Percentiles rank a stretch among this genome's conserved stretches.
These are phyloP conservation scores for Epichloe sp. DNA, from an alignment of 2,329 filamentous ascomycete species.

Conservation along the genomic window DNA sequence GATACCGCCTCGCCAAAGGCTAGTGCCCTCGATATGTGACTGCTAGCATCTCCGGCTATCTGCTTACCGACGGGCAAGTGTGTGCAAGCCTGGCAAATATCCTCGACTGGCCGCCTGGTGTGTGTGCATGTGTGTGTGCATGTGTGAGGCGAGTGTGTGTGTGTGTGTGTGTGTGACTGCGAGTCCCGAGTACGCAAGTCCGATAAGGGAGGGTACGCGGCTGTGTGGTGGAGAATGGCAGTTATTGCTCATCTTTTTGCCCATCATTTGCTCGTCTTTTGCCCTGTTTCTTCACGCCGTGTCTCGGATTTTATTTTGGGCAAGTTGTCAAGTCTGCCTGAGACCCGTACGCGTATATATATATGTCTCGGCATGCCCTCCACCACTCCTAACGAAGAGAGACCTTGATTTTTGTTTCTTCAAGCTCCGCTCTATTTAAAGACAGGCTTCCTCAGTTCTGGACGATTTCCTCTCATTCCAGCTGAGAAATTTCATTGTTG, in stretches of 20 bases:
- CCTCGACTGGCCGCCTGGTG: background rate
- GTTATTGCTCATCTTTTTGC: too few relatives aligned
- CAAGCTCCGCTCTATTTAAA: background rate
- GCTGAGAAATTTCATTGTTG: conserved; percentile 3
- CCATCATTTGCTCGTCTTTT: background rate
- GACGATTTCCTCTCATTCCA: background rate
- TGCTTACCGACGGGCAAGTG: too few relatives aligned
- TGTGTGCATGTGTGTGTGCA: background rate
- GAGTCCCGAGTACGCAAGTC: background rate
- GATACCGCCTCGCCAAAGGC: conserved; percentile 2
- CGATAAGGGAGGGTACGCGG: background rate
- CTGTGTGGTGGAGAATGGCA: background rate
- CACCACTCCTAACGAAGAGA: background rate
- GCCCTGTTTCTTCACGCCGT: background rate
- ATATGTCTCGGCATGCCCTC: conserved; percentile 1
- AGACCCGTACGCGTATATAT: background rate
- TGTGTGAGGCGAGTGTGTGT: background rate
- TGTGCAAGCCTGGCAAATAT: background rate
- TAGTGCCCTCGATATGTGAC: conserved; percentile 2
- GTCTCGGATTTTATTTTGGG: background rate
- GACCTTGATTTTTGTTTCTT: background rate
- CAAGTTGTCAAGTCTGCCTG: background rate
- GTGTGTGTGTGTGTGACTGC: background rate
- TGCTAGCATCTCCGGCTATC: background rate
- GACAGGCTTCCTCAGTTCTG: conserved; percentile 1